phyloP scores from a whole-genome alignment of 331 rosid species.

The Malus hybrid region DNA sequence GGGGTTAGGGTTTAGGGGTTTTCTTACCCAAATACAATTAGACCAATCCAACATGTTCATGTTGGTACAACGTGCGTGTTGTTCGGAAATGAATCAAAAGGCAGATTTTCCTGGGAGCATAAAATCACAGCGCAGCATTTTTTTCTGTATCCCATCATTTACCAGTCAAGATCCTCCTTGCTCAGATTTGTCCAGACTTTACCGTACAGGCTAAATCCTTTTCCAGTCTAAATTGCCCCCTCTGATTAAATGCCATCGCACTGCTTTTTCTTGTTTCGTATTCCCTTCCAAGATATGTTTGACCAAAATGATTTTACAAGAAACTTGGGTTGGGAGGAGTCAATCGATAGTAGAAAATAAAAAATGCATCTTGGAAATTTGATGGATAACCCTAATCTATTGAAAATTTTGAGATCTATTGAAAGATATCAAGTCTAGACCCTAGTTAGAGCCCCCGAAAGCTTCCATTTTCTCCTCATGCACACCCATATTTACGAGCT shows the following conservation, averaged over 20 bases:
- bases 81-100: constrained; percentile 34
- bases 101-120: constrained; percentile 43
- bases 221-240: constrained; percentile 19
- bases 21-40: not conserved
- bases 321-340: not conserved
- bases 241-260: constrained; percentile 22
- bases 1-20: not conserved
- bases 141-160: constrained; percentile 29
- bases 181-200: constrained; percentile 50
- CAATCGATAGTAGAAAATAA: not conserved
- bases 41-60: constrained; percentile 41
- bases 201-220: constrained; percentile 24
- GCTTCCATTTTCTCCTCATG: not conserved
- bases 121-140: constrained; percentile 36
- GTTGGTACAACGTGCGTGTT: constrained; percentile 46
- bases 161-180: constrained; percentile 15
- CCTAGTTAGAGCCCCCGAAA: not conserved
- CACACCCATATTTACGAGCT: not conserved
- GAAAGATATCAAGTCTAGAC: not conserved
- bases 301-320: not conserved
- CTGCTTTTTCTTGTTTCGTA: constrained; percentile 29
- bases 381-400: no score
- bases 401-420: not conserved
- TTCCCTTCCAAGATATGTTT: constrained; percentile 30
- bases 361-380: not conserved